Evolutionary conservation across 176 grass and related monocot species (phyloP).

Genomic region (Olyra latifolia): DNA sequence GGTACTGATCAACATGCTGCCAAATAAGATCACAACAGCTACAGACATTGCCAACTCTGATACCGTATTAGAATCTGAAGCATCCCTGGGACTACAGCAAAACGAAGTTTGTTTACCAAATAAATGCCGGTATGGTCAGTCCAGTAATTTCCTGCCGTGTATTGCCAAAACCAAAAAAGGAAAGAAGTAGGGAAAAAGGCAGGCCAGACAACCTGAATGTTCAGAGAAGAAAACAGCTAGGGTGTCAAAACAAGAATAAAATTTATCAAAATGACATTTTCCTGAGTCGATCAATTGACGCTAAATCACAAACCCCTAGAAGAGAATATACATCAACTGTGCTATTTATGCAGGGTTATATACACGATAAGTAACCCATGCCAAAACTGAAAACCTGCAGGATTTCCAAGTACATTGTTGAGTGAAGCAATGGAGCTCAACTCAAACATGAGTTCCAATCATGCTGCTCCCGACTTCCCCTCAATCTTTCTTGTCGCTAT

Average conservation of each 20-base stretch:
- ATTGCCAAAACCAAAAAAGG: neutral
- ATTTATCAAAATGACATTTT: neutral
- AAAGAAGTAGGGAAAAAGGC: neutral
- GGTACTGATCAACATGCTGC: neutral
- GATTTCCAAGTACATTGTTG: neutral
- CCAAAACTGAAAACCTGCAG: slow-evolving; percentile 10
- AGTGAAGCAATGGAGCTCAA: slow-evolving; percentile 7
- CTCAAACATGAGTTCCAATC: slow-evolving; percentile 9
- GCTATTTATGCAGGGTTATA: slow-evolving; percentile 20
- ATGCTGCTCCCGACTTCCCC: neutral
- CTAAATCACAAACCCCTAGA: neutral
- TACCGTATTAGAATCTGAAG: neutral
- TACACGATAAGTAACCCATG: slow-evolving; percentile 13
- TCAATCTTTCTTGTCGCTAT: slow-evolving; percentile 50
- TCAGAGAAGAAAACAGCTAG: neutral
- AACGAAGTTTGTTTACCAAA: neutral
- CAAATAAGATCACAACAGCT: neutral
- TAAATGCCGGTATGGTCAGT: neutral
- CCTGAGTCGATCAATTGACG: neutral
- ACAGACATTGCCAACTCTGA: neutral
- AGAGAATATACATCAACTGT: neutral
- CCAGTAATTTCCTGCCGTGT: neutral
- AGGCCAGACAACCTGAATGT: neutral
- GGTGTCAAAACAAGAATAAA: neutral
- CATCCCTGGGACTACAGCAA: neutral